Conservation (phyloP, 345 rosid species). For the Raphanus raphanistrum region DNA sequence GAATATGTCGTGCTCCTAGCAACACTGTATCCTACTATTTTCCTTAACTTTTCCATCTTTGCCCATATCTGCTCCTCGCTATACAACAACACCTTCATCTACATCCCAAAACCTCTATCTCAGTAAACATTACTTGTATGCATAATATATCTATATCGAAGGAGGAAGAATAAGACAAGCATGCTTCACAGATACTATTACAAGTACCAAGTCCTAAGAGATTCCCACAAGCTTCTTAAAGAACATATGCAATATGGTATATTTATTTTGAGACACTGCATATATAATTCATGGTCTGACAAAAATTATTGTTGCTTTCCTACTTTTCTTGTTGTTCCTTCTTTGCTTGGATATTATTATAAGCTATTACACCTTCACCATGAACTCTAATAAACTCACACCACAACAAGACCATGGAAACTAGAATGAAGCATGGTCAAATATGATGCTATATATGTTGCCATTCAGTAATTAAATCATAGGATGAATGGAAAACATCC, state of each 20-base stretch:
- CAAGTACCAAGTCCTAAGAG: background rate
- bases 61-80: slow-evolving; percentile 60
- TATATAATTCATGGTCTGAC: background rate
- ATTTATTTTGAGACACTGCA: background rate
- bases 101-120: background rate
- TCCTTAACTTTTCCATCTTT: slow-evolving; percentile 52
- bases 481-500: background rate
- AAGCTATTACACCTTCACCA: background rate
- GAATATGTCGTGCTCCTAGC: slow-evolving; percentile 40
- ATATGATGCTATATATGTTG: background rate
- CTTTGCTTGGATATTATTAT: background rate
- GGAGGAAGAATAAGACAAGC: background rate
- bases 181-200: background rate
- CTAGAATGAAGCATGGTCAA: background rate
- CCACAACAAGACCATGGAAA: background rate
- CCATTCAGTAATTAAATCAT: background rate
- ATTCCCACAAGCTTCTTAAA: background rate
- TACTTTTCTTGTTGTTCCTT: too few species aligned
- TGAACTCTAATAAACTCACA: background rate
- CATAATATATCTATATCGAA: background rate
- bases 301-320: too few species aligned
- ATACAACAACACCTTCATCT: slow-evolving; percentile 32
- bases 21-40: slow-evolving; percentile 60
- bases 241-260: background rate
- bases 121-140: slow-evolving; percentile 7